Percentiles rank a stretch among this genome's conserved stretches.
Conservation (phyloP, 768 basidiomycete genomes). For the Porphyrellus cyaneotinctus region DNA sequence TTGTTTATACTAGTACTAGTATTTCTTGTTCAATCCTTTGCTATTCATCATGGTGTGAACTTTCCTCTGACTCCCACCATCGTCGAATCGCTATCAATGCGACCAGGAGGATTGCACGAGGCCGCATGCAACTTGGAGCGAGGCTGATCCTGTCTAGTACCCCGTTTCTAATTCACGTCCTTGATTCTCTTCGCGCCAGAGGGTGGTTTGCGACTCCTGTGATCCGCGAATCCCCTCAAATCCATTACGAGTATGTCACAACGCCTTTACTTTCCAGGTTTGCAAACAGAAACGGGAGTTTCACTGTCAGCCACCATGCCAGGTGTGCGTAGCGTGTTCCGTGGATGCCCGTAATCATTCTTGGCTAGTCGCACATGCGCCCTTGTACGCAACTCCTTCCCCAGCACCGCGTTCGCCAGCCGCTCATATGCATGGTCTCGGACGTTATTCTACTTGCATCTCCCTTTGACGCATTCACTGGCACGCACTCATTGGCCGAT, state of each 20-base stretch:
- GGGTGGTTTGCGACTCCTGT: neutral
- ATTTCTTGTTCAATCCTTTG: neutral
- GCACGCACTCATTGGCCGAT: slow-evolving; percentile 12
- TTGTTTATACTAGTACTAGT: slow-evolving; percentile 15
- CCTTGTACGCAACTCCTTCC: slow-evolving; percentile 13
- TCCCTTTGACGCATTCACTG: slow-evolving; percentile 4
- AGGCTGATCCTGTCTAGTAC: slow-evolving; percentile 14
- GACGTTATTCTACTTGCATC: slow-evolving; percentile 5
- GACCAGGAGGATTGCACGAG: slow-evolving; percentile 26
- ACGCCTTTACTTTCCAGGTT: neutral
- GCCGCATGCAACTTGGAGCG: slow-evolving; percentile 2
- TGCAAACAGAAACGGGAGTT: neutral
- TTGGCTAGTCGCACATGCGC: slow-evolving; percentile 16
- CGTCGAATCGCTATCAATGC: slow-evolving; percentile 5
- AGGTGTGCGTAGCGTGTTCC: slow-evolving; percentile 15
- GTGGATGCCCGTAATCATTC: slow-evolving; percentile 11
- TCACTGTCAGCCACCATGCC: neutral
- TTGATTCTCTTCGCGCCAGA: neutral
- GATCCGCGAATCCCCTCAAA: neutral
- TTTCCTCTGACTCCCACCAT: neutral
- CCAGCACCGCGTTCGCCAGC: slow-evolving; percentile 17
- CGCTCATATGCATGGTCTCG: slow-evolving; percentile 5
- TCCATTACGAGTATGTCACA: neutral
- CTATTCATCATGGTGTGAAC: neutral
- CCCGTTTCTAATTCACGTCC: slow-evolving; percentile 11